These are phyloP conservation scores for Dictyostelium citrinum DNA, from an alignment of 78 protist species.

Conservation along the genomic window DNA sequence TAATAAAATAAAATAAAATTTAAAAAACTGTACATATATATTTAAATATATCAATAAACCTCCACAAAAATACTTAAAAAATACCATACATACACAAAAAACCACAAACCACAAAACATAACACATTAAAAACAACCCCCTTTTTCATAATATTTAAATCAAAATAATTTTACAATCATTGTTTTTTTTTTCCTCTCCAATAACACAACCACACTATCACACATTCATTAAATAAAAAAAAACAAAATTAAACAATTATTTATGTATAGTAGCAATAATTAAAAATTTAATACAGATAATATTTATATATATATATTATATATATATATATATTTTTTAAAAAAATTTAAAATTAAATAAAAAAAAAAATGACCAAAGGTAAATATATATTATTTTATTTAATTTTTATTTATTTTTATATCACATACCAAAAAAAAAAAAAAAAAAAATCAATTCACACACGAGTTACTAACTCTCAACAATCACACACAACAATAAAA, in stretches of 20 bases:
- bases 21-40: background rate
- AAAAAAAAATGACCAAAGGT: background rate
- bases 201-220: background rate
- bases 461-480: background rate
- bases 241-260: background rate
- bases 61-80: background rate
- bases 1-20: background rate
- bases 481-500: background rate
- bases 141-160: background rate
- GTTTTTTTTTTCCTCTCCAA: background rate
- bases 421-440: background rate
- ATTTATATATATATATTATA: no score
- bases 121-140: background rate
- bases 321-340: background rate
- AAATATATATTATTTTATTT: background rate
- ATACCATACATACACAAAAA: background rate
- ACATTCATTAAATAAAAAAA: background rate
- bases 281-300: background rate
- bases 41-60: background rate
- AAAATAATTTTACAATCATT: background rate
- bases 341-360: background rate
- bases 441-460: background rate
- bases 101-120: background rate
- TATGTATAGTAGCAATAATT: background rate
- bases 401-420: background rate